Evolutionary conservation across 306 rosid species (phyloP).

Genomic region (Crataegus laevigata): DNA sequence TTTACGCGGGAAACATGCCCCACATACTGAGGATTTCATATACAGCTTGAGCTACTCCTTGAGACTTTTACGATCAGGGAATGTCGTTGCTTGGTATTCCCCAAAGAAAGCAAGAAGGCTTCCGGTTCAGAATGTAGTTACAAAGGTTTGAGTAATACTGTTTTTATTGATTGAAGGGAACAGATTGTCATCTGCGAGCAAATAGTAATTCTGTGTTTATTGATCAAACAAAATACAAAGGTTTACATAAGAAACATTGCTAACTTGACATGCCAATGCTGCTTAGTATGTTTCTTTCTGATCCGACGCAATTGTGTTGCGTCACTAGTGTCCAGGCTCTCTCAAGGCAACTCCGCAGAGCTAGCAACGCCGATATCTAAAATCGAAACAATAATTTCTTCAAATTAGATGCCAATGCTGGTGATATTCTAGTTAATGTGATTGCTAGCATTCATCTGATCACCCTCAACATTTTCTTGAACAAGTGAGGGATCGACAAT

Average conservation of each 20-base stretch:
- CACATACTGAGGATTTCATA: conserved; percentile 64
- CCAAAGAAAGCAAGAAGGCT: conserved; percentile 83
- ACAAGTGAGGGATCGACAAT: background rate
- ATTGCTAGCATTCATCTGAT: background rate
- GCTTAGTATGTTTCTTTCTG: background rate
- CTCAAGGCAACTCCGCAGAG: background rate
- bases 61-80: conserved; percentile 53
- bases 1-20: conserved; percentile 29
- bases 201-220: too few relatives aligned
- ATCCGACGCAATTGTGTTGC: background rate
- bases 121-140: background rate
- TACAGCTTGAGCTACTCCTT: conserved; percentile 78
- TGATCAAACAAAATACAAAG: too few relatives aligned
- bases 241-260: too few relatives aligned
- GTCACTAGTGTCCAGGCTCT: background rate
- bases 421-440: background rate
- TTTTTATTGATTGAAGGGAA: too few relatives aligned
- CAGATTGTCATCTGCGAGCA: too few relatives aligned
- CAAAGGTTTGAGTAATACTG: background rate
- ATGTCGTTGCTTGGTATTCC: conserved; percentile 87
- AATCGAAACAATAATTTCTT: background rate
- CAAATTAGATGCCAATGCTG: too few relatives aligned
- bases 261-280: too few relatives aligned
- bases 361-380: background rate
- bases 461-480: background rate